A percentile compares a stretch with the other conserved stretches of the same genome.
Conservation (phyloP, 2,329 filamentous ascomycete species). For the Colletotrichum salicis region DNA sequence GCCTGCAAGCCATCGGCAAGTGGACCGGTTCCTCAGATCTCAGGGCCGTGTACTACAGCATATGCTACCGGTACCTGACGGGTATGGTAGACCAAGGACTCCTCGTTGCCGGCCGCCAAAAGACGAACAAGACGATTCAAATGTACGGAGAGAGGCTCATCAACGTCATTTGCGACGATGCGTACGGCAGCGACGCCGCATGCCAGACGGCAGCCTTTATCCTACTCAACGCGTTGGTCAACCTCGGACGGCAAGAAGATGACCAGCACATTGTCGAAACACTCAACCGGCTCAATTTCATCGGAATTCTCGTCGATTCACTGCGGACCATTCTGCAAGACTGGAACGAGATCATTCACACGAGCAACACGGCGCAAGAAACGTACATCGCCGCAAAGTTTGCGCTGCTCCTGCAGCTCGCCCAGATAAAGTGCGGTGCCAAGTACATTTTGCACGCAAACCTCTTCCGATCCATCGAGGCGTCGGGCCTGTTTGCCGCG, state of each 20-base stretch:
- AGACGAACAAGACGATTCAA: slow-evolving; percentile 78
- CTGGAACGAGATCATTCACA: slow-evolving; percentile 66
- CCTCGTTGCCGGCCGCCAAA: slow-evolving; percentile 57
- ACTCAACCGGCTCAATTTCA: slow-evolving; percentile 87
- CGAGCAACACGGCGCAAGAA: slow-evolving; percentile 55
- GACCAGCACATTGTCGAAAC: slow-evolving; percentile 81
- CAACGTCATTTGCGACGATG: slow-evolving; percentile 91
- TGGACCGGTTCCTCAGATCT: slow-evolving; percentile 77
- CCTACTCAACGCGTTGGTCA: slow-evolving; percentile 81
- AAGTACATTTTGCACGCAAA: slow-evolving; percentile 89
- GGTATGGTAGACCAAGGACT: slow-evolving; percentile 70
- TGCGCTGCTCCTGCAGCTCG: slow-evolving; percentile 83
- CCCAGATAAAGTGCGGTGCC: slow-evolving; percentile 85
- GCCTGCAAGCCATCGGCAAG: slow-evolving; percentile 80
- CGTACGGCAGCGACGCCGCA: slow-evolving; percentile 81
- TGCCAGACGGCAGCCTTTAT: slow-evolving; percentile 89
- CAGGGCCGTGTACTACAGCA: slow-evolving; percentile 88
- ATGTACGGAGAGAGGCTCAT: slow-evolving; percentile 80
- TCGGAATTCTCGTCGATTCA: slow-evolving; percentile 89
- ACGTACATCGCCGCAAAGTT: slow-evolving; percentile 77
- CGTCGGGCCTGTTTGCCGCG: slow-evolving; percentile 85
- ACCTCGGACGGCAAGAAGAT: slow-evolving; percentile 76
- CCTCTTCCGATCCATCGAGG: slow-evolving; percentile 82
- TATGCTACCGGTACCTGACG: slow-evolving; percentile 86
- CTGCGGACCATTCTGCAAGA: slow-evolving; percentile 82